phyloP scores from a whole-genome alignment of 2,329 filamentous ascomycete genomes.

The Sclerotinia spermophila region DNA sequence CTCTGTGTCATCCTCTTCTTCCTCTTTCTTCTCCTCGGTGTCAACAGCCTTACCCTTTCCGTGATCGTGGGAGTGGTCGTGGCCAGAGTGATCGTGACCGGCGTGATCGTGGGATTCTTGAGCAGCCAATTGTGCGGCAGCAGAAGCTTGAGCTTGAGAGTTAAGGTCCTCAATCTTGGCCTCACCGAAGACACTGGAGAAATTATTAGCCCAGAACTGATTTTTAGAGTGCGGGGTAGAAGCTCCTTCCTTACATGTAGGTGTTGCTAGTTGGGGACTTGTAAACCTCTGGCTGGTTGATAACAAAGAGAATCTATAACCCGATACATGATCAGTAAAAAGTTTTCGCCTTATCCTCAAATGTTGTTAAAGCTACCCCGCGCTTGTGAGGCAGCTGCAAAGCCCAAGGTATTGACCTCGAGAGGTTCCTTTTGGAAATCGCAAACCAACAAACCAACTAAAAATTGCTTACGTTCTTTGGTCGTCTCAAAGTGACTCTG shows the following conservation, averaged over 20 bases:
- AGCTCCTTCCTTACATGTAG: conserved; percentile 80
- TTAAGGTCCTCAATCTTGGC: conserved; percentile 99
- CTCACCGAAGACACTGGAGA: conserved; percentile 89
- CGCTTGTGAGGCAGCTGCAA: conserved; percentile 2
- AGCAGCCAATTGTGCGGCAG: conserved; percentile 89
- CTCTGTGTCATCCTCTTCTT: conserved; percentile 87
- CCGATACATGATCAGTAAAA: conserved; percentile 23
- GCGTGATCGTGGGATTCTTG: conserved; percentile 52
- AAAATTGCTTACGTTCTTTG: conserved; percentile 84
- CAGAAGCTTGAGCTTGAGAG: conserved; percentile 93
- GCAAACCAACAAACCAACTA: not conserved
- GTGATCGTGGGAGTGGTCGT: conserved; percentile 61
- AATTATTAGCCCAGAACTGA: conserved; percentile 20
- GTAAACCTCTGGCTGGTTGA: conserved; percentile 99
- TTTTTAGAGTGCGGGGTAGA: conserved; percentile 2
- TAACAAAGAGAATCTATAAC: conserved; percentile 91
- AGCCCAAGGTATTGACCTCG: not conserved
- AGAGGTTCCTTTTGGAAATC: not conserved
- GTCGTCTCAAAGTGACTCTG: conserved; percentile 92
- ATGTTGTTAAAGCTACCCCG: not conserved
- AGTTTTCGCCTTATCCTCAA: not conserved
- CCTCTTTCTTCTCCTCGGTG: conserved; percentile 66
- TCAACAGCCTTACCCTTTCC: conserved; percentile 59
- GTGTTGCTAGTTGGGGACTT: conserved; percentile 99
- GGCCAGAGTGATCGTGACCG: conserved; percentile 53